Percentiles rank a stretch among this genome's conserved stretches.
Conservation (phyloP, 352 stramenopile species). For the Phytophthora pisi region DNA sequence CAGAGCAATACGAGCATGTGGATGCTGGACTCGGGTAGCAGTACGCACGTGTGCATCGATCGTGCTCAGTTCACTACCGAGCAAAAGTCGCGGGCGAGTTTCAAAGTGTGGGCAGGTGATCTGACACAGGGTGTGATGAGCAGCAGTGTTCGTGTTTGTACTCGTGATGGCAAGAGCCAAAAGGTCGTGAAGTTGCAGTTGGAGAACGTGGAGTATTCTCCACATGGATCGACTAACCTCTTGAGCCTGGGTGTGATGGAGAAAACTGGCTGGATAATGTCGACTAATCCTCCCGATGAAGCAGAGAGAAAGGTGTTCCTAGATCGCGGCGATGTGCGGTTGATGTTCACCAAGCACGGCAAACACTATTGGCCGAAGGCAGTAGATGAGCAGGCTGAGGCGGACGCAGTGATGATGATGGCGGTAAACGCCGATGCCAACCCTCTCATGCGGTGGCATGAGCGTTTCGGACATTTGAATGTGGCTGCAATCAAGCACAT, state of each 20-base stretch:
- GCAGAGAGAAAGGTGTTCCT: background rate
- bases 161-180: background rate
- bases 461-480: background rate
- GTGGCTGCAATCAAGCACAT: background rate
- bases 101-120: background rate
- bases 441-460: background rate
- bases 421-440: background rate
- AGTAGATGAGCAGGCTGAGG: background rate
- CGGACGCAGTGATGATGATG: background rate
- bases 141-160: background rate
- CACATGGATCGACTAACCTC: background rate
- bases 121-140: background rate
- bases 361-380: background rate
- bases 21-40: background rate
- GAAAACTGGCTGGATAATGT: background rate
- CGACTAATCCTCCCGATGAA: background rate
- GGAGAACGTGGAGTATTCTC: background rate
- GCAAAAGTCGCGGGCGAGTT: background rate
- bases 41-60: background rate
- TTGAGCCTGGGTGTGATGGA: background rate
- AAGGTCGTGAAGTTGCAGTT: background rate
- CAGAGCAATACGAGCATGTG: background rate
- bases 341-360: background rate
- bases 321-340: background rate
- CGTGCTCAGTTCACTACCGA: background rate